Percentiles rank a stretch among this genome's conserved stretches.
phyloP scores from a whole-genome alignment of 495 filamentous ascomycete genomes.

The Penicillium coprophilum region DNA sequence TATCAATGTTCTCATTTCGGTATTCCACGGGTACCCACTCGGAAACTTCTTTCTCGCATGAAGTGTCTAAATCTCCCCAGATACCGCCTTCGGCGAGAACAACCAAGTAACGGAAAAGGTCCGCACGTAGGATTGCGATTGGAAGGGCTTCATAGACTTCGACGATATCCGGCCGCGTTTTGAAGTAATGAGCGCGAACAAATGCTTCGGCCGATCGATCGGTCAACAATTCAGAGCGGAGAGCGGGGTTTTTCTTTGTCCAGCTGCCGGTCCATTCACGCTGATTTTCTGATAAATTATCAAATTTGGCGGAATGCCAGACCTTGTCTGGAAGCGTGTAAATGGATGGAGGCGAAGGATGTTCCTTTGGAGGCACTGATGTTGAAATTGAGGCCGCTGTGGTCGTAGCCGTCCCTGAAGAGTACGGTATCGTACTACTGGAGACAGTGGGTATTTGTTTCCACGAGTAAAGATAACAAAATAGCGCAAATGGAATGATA shows the following conservation, averaged over 20 bases:
- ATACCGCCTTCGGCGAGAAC: constrained; percentile 58
- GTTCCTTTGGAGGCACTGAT: background rate
- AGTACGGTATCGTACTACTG: too few species aligned
- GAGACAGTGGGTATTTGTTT: background rate
- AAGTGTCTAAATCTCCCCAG: constrained; percentile 60
- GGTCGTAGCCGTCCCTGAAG: background rate
- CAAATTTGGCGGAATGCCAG: constrained; percentile 25
- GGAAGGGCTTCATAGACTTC: constrained; percentile 40
- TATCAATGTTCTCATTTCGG: constrained; percentile 29
- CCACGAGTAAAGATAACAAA: background rate
- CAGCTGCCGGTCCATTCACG: constrained; percentile 29
- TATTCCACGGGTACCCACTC: constrained; percentile 55
- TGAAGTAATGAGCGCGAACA: constrained; percentile 31
- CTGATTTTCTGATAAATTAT: constrained; percentile 24
- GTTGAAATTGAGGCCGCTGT: background rate
- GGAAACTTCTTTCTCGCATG: constrained; percentile 47
- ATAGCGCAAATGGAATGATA: background rate
- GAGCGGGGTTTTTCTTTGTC: constrained; percentile 26
- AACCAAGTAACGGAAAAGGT: constrained; percentile 59
- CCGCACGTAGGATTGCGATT: constrained; percentile 52
- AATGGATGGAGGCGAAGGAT: background rate
- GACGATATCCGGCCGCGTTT: constrained; percentile 38
- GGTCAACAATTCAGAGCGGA: constrained; percentile 36
- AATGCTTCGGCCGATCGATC: constrained; percentile 28
- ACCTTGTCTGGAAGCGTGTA: constrained; percentile 25